Percentiles rank a stretch among this genome's conserved stretches.
Conservation (phyloP, 208 protist genomes). For the Crithidia fasciculata region DNA sequence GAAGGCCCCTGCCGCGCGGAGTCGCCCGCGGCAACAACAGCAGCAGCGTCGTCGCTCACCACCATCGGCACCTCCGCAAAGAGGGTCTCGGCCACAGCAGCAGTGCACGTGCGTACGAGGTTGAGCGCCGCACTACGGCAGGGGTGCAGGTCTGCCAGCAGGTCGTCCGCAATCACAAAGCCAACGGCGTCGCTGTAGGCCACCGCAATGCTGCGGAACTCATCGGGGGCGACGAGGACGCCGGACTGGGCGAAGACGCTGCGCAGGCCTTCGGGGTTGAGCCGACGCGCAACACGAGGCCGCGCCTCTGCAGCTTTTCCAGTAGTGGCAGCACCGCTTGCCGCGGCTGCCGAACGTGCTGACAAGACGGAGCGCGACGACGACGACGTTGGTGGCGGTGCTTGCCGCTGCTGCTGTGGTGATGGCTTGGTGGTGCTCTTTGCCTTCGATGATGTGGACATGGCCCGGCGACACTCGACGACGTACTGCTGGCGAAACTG, state of each 20-base stretch:
- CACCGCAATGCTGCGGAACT: conserved; percentile 53
- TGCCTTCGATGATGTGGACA: conserved; percentile 6
- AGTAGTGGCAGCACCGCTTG: not conserved
- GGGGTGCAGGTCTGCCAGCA: conserved; percentile 35
- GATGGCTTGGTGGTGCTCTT: not conserved
- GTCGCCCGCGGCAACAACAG: no score
- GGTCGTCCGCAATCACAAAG: conserved; percentile 63
- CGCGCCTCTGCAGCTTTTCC: not conserved
- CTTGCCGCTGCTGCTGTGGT: no score
- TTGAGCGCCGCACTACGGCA: conserved; percentile 7
- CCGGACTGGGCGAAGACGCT: conserved; percentile 55
- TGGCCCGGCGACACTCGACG: conserved; percentile 38
- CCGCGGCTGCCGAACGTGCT: not conserved
- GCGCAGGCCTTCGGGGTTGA: conserved; percentile 82
- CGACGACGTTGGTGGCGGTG: not conserved
- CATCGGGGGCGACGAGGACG: conserved; percentile 57
- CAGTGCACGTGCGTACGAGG: conserved; percentile 1
- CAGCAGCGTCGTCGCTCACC: not conserved
- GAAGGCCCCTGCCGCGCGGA: not conserved
- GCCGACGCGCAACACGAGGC: conserved; percentile 26
- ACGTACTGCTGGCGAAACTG: conserved; percentile 48
- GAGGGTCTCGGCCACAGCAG: conserved; percentile 5
- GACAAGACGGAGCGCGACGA: not conserved
- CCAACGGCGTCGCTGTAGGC: conserved; percentile 83
- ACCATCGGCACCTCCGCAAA: conserved; percentile 14